A percentile compares a stretch with the other conserved stretches of the same genome.
Evolutionary conservation across 768 basidiomycete species (phyloP).

Genomic region (Mycena chlorophos): DNA sequence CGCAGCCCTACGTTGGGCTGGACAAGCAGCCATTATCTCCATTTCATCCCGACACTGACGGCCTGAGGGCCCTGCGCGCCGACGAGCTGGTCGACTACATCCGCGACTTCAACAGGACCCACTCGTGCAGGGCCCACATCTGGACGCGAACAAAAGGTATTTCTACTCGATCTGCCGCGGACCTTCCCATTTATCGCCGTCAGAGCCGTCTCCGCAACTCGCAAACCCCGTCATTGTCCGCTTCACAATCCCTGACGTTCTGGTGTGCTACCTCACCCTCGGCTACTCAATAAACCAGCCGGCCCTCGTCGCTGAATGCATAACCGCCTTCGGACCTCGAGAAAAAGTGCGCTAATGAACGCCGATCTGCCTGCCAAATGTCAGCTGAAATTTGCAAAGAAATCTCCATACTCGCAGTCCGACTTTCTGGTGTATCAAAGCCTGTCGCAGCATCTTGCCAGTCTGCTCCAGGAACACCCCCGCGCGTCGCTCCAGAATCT

Average conservation of each 20-base stretch:
- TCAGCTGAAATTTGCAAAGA: slow-evolving; percentile 46
- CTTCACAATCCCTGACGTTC: slow-evolving; percentile 62
- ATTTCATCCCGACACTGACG: slow-evolving; percentile 44
- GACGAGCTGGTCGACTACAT: slow-evolving; percentile 56
- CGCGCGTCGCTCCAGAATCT: slow-evolving; percentile 53
- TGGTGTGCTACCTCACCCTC: slow-evolving; percentile 63
- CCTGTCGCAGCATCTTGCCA: slow-evolving; percentile 66
- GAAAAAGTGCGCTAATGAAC: slow-evolving; percentile 52
- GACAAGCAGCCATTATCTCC: slow-evolving; percentile 41
- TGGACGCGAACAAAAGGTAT: slow-evolving; percentile 45
- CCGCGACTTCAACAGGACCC: slow-evolving; percentile 52
- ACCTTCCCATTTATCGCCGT: neutral
- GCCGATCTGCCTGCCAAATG: slow-evolving; percentile 4
- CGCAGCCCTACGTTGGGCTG: slow-evolving; percentile 53
- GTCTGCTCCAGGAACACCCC: slow-evolving; percentile 56
- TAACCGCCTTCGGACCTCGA: slow-evolving; percentile 71
- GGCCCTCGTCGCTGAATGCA: slow-evolving; percentile 56
- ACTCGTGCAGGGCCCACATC: slow-evolving; percentile 51
- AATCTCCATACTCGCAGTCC: slow-evolving; percentile 67
- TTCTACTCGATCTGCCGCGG: no score
- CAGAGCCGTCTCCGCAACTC: slow-evolving; percentile 3
- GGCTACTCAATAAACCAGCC: slow-evolving; percentile 35
- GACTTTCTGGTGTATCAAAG: slow-evolving; percentile 63
- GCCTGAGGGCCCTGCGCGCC: slow-evolving; percentile 39
- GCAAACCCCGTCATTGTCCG: slow-evolving; percentile 49